Base-by-base conservation (phyloP, 345 rosid species). In the Eucalyptus globulus region DNA sequence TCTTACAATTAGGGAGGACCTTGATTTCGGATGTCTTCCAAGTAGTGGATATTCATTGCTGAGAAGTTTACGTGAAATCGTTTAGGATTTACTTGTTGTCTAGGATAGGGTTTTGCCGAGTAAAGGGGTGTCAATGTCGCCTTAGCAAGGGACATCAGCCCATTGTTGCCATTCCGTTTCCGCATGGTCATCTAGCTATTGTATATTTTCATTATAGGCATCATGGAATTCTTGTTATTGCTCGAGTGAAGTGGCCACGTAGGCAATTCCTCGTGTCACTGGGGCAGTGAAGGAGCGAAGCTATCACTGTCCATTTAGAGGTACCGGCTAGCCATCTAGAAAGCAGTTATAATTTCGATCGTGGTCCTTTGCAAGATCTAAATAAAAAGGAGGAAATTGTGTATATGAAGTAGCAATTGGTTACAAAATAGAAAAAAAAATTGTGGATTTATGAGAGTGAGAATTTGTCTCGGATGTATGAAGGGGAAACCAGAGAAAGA, bases 61-160 rank as follows among this genome's bases (percentile, higher is more conserved):
- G 6, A 8, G 6, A 65, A 65, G 37, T 65, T n/a, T 65, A 15
- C 0, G 9, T 31, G 19, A 31, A 65, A 7, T 7, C 37, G 0
- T 65, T 14, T 7, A 1, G 9, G 72, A 65, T 14, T 65, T n/a
- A 1, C 58, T 53, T 1, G 11, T 2, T 19, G 11, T 53, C 5
- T 15, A 65, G 6, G 37, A 65, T 7, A n/a, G 37, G 72, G 19
- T 65, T 65, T 65, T 15, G 17, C 37, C 3, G 10, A n/a, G 37
- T n/a, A 65, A 65, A n/a, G 72, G n/a, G 17, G 16, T 65, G 72
- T 65, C 9, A 3, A 58, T 0, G 29, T 3, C 0, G 1, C 65
- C 14, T 58, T 58, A 22, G 65, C 27, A 26, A 24, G 65, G 65
- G 65, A 26, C 7, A 26, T 0, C 15, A 60, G 67, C 8, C 67